Evolutionary conservation across 441 rosid genomes (phyloP).

Genomic region (Jatropha podagrica): DNA sequence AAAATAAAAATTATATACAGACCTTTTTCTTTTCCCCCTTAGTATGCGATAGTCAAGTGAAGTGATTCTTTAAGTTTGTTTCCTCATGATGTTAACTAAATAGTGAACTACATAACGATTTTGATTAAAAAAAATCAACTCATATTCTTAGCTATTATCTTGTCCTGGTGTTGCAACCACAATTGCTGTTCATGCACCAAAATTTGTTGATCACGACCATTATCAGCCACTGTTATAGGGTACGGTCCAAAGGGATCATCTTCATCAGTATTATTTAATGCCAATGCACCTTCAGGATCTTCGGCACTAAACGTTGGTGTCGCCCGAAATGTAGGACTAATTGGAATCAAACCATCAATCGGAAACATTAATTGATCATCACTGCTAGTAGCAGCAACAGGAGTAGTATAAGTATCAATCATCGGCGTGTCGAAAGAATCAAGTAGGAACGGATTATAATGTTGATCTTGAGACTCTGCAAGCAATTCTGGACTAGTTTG

Average conservation of each 20-base stretch:
- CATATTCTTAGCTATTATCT: conserved; percentile 57
- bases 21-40: no score
- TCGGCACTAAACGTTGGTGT: conserved; percentile 39
- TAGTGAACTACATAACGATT: background rate
- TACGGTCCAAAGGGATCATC: conserved; percentile 57
- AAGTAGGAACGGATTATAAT: conserved; percentile 72
- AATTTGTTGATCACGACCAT: conserved; percentile 37
- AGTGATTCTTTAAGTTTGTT: no score
- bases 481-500: background rate
- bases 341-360: conserved; percentile 5
- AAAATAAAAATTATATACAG: no score
- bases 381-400: background rate
- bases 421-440: conserved; percentile 29
- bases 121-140: conserved; percentile 21
- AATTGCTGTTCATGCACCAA: conserved; percentile 53
- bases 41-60: no score
- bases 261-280: conserved; percentile 13
- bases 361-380: conserved; percentile 1
- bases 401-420: background rate
- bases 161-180: conserved; percentile 72
- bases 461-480: conserved; percentile 15
- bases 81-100: background rate
- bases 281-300: conserved; percentile 20
- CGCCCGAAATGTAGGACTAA: conserved; percentile 43
- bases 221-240: conserved; percentile 14